Conservation (phyloP, 192 early-diverging fungal species). For the Podila verticillata region DNA sequence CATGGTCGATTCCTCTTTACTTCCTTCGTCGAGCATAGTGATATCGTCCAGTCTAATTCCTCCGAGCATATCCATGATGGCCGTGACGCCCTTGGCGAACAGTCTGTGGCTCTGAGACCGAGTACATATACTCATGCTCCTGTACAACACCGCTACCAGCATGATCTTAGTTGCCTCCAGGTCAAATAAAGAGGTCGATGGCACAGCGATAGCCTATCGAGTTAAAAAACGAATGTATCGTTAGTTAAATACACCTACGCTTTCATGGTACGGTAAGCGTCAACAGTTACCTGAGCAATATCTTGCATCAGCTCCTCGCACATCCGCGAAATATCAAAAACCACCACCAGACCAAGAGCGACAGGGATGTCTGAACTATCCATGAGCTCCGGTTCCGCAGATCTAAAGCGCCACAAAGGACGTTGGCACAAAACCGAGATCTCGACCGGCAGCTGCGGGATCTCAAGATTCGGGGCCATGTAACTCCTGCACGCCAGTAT, state of each 20-base stretch:
- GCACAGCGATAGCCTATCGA: background rate
- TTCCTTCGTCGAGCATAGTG: background rate
- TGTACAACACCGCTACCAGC: background rate
- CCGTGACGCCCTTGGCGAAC: background rate
- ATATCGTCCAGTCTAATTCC: background rate
- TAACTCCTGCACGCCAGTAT: background rate
- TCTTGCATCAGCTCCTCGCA: constrained; percentile 19
- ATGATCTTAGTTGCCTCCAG: background rate
- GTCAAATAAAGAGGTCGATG: background rate
- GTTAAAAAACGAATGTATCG: too few relatives aligned
- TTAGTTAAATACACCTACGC: too few relatives aligned
- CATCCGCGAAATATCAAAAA: constrained; percentile 16
- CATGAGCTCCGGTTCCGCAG: background rate
- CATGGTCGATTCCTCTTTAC: too few relatives aligned
- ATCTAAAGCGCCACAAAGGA: constrained; percentile 5
- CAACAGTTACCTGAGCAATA: constrained; percentile 4
- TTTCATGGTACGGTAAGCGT: too few relatives aligned
- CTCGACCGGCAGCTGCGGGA: background rate
- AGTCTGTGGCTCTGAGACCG: background rate
- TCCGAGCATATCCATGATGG: constrained; percentile 1
- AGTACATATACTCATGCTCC: background rate
- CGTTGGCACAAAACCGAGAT: constrained; percentile 15
- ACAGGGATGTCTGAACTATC: background rate
- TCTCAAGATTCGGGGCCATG: background rate
- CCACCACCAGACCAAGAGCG: constrained; percentile 5